A percentile compares a stretch with the other conserved stretches of the same genome.
Conservation (phyloP, 164 flowering plant genomes). For the Echeveria elegans region DNA sequence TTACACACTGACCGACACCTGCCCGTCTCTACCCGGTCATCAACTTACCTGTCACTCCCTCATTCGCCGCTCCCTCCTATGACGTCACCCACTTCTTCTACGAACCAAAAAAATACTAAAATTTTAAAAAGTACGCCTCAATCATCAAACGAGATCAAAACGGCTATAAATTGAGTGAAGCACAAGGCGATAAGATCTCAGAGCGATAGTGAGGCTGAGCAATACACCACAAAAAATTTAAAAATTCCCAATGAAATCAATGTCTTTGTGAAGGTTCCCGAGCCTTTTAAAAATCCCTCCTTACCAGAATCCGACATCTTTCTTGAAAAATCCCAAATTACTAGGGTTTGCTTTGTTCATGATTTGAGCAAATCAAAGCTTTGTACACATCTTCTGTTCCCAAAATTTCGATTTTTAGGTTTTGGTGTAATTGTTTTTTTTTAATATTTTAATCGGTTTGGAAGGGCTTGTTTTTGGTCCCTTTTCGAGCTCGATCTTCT, state of each 20-base stretch:
- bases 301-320: background rate
- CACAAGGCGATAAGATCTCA: background rate
- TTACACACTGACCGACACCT: conserved; percentile 11
- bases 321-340: background rate
- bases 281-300: background rate
- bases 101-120: background rate
- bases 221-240: background rate
- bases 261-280: background rate
- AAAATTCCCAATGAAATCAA: background rate
- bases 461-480: conserved; percentile 57
- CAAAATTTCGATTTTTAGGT: conserved; percentile 42
- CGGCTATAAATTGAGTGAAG: background rate
- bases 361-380: conserved; percentile 20
- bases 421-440: too few species aligned
- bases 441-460: conserved; percentile 15
- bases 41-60: conserved; percentile 8
- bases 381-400: conserved; percentile 37
- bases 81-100: background rate
- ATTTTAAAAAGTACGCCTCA: background rate
- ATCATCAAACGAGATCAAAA: background rate
- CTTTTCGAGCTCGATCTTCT: conserved; percentile 26
- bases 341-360: background rate
- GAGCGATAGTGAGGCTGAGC: conserved; percentile 11
- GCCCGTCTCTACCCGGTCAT: conserved; percentile 12
- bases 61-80: conserved; percentile 6